These are phyloP conservation scores for Ceratocystis variospora DNA, from an alignment of 2,329 filamentous ascomycete genomes.

Conservation along the genomic window DNA sequence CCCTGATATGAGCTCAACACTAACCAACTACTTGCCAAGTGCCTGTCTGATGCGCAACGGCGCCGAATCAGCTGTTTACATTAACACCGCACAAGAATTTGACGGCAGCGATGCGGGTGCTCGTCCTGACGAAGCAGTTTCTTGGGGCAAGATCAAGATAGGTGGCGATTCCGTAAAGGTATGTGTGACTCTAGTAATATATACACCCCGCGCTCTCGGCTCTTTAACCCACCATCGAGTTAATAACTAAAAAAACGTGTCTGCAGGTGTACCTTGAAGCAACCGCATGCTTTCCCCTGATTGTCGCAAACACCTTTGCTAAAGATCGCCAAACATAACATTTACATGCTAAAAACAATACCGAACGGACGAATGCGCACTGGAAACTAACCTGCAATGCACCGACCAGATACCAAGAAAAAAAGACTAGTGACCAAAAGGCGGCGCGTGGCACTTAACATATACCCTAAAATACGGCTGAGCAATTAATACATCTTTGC, in stretches of 20 bases:
- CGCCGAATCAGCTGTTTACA: conserved; percentile 90
- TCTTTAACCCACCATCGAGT: not conserved
- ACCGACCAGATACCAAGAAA: not conserved
- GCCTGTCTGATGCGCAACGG: conserved; percentile 96
- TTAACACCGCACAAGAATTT: conserved; percentile 95
- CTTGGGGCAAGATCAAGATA: conserved; percentile 95
- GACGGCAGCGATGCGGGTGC: conserved; percentile 95
- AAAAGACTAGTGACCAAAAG: not conserved
- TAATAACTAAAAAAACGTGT: not conserved
- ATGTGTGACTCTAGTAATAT: conserved; percentile 22
- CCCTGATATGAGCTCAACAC: not conserved
- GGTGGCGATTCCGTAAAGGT: conserved; percentile 84
- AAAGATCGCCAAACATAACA: conserved; percentile 30
- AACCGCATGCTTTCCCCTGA: conserved; percentile 51
- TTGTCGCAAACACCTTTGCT: conserved; percentile 54
- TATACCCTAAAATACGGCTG: conserved; percentile 1
- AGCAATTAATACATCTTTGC: not conserved
- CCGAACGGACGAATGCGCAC: not conserved
- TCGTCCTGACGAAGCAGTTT: conserved; percentile 88
- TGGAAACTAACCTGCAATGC: not conserved
- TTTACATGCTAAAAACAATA: not conserved
- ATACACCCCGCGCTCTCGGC: not conserved
- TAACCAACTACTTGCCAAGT: conserved; percentile 16
- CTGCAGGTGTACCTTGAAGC: conserved; percentile 49
- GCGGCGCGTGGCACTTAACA: not conserved